These are phyloP conservation scores for Chlorella sp. DNA, from an alignment of 139 green algal genomes.

Conservation along the genomic window DNA sequence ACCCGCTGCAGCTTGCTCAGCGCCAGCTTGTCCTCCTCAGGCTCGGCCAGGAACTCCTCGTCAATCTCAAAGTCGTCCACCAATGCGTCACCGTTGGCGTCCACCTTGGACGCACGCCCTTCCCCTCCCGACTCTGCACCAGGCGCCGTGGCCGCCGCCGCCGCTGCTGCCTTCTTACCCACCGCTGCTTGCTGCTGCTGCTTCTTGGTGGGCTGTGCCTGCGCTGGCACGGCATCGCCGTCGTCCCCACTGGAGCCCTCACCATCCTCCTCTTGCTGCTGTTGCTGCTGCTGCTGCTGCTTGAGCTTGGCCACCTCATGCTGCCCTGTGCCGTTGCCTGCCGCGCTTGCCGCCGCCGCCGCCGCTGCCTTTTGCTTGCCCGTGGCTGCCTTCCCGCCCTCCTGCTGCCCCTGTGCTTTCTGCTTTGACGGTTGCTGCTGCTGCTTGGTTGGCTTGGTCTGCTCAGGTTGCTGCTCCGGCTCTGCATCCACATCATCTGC, in stretches of 20 bases:
- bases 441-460: not conserved
- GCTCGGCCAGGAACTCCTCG: not conserved
- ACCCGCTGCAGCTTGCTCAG: not conserved
- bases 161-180: not conserved
- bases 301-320: not conserved
- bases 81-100: not conserved
- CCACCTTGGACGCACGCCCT: not conserved
- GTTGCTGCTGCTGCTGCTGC: not conserved
- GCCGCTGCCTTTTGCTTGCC: not conserved
- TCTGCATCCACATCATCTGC: not conserved
- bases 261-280: not conserved
- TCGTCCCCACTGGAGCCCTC: no score
- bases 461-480: not conserved
- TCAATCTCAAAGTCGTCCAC: conserved; percentile 12
- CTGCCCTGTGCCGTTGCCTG: not conserved
- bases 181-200: not conserved
- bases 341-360: not conserved
- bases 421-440: not conserved
- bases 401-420: not conserved
- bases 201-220: not conserved
- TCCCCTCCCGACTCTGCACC: not conserved
- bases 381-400: not conserved
- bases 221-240: no score
- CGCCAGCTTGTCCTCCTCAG: conserved; percentile 1
- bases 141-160: not conserved